Base-by-base conservation (phyloP, 2,329 filamentous ascomycete genomes). In the Phaeosphaeriaceae sp. region DNA sequence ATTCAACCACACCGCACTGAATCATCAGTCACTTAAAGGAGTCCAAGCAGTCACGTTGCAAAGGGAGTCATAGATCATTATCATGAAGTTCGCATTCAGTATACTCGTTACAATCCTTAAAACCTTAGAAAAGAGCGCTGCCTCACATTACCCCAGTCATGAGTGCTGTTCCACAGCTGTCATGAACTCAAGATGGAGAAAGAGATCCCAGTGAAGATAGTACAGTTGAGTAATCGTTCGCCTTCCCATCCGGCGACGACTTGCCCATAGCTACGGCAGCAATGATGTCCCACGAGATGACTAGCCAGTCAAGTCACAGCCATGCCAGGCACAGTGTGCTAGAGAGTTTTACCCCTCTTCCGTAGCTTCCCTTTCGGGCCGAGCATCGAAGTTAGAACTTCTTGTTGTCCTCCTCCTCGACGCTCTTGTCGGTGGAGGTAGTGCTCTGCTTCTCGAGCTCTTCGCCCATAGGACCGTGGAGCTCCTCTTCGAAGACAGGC, bases 401-500 rank as follows among this genome's bases (percentile, higher is more conserved):
- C 76, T 83, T 84, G 58, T 62, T 65, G 59, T 84, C 81, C 68
- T 86, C 84, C 64, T 86, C 83, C 53, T 85, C 83, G 65, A 86
- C 79, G 73, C 86, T 90, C 70, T 84, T 84, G 56, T 70, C 67
- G 66, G 87, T 88, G 41, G 76, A 78, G 25, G 73, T 70, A 24
- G 79, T 83, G 70, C 81, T 83, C 73, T 82, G 79, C 78, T 85
- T 83, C 60, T 89, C 85, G 54, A 80, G 73, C 51, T 87, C 82
- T 51, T 87, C 86, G 25, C 82, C 81, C 51, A 79, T 71, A 19
- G 89, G 85, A 27, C 91, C 92, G 73, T 96, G 92, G 58, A 95
- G 62, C 54, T 87, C 86, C 80, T 97, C 93, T 78, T 98, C 93
- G 68, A 97, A 97, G 73, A 96, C 91, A 42, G 93, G 93, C 73